phyloP scores from a whole-genome alignment of 768 basidiomycete species.

The Nidularia pulvinata region DNA sequence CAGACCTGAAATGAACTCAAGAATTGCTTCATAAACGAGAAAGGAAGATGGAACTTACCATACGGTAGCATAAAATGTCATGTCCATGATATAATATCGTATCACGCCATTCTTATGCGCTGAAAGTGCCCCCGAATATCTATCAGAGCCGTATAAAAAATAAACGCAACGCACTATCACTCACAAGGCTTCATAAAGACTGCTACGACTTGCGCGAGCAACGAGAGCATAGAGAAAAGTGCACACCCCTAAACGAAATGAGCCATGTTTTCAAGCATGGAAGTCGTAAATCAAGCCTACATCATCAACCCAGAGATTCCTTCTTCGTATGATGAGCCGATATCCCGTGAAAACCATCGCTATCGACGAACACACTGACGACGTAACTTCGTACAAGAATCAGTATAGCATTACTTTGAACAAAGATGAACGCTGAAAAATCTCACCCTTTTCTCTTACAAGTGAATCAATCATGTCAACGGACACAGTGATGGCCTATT shows the following conservation, averaged over 20 bases:
- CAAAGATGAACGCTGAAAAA: too few relatives aligned
- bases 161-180: too few relatives aligned
- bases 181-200: neutral
- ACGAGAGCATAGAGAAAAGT: neutral
- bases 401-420: neutral
- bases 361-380: neutral
- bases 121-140: neutral
- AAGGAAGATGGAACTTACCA: neutral
- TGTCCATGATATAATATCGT: neutral
- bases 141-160: neutral
- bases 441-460: too few relatives aligned
- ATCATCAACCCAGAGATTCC: neutral
- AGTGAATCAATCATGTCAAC: too few relatives aligned
- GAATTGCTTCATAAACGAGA: neutral
- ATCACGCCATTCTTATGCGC: neutral
- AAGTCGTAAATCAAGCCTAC: neutral
- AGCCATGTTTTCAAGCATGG: neutral
- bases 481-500: too few relatives aligned
- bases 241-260: neutral
- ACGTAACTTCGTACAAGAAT: neutral
- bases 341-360: neutral
- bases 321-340: neutral
- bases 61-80: neutral
- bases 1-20: neutral
- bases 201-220: neutral